Conservation (phyloP, 257 asterid genomes). For the Solanum stenotomum region DNA sequence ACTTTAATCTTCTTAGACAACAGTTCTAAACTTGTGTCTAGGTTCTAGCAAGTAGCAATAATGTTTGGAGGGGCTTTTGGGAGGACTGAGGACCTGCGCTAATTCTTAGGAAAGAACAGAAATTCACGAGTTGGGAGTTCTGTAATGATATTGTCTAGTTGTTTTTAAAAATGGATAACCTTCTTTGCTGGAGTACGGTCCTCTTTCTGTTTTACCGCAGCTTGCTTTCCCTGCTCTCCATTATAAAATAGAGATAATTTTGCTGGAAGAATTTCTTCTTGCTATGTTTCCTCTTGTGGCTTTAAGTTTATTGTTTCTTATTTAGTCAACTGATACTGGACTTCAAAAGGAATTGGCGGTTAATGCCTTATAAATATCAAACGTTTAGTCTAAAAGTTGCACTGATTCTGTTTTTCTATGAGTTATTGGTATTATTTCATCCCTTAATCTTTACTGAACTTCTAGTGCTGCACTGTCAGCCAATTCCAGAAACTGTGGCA, state of each 20-base stretch:
- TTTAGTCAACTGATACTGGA: neutral
- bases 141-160: neutral
- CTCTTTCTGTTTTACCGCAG: neutral
- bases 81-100: neutral
- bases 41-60: neutral
- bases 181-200: neutral
- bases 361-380: neutral
- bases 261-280: neutral
- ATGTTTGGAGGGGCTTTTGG: neutral
- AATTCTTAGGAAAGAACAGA: neutral
- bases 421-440: neutral
- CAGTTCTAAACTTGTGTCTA: neutral
- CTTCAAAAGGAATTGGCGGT: neutral
- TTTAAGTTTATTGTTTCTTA: neutral
- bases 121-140: neutral
- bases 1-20: neutral
- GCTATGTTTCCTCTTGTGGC: neutral
- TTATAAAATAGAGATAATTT: neutral
- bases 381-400: neutral
- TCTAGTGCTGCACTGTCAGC: slow-evolving; percentile 33
- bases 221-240: neutral
- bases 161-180: neutral
- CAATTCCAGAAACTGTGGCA: slow-evolving; percentile 77
- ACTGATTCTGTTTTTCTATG: neutral
- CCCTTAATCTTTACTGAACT: neutral